Evolutionary conservation across 208 protist genomes (phyloP).

Genomic region (Phytomonas francai): DNA sequence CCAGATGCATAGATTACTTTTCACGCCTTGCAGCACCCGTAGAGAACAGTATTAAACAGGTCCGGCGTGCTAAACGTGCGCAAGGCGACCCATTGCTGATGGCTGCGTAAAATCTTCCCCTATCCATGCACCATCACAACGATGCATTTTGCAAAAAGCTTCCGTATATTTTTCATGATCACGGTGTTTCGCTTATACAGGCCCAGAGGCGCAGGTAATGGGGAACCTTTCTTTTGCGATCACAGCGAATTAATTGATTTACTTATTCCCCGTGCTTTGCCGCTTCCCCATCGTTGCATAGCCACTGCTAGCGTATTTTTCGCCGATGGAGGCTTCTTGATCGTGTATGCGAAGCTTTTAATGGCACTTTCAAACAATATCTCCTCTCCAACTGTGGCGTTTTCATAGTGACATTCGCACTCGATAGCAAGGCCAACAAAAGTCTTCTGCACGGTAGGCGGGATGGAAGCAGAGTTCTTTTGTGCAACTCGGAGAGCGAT

Average conservation of each 20-base stretch:
- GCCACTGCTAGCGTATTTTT: constrained; percentile 29
- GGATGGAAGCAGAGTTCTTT: constrained; percentile 49
- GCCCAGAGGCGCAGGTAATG: neutral
- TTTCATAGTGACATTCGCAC: constrained; percentile 44
- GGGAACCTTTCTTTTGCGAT: constrained; percentile 38
- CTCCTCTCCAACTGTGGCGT: constrained; percentile 35
- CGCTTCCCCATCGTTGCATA: constrained; percentile 7
- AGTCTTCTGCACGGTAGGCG: constrained; percentile 36
- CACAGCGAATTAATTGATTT: constrained; percentile 27
- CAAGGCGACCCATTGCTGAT: constrained; percentile 57
- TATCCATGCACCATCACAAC: constrained; percentile 22
- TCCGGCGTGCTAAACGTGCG: constrained; percentile 19
- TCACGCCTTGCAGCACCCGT: constrained; percentile 23
- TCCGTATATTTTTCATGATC: constrained; percentile 13
- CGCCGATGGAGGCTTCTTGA: constrained; percentile 62
- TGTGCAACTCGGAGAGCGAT: constrained; percentile 42
- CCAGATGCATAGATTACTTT: constrained; percentile 62
- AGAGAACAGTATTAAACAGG: constrained; percentile 17
- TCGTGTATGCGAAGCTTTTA: constrained; percentile 35
- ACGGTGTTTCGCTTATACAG: constrained; percentile 13
- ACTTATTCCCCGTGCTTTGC: constrained; percentile 23
- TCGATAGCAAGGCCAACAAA: constrained; percentile 25
- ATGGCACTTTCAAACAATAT: constrained; percentile 31
- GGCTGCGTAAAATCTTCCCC: constrained; percentile 46
- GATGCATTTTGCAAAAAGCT: constrained; percentile 16